These are phyloP conservation scores for Vitis amurensis DNA, from an alignment of 164 flowering plant species.

Conservation along the genomic window DNA sequence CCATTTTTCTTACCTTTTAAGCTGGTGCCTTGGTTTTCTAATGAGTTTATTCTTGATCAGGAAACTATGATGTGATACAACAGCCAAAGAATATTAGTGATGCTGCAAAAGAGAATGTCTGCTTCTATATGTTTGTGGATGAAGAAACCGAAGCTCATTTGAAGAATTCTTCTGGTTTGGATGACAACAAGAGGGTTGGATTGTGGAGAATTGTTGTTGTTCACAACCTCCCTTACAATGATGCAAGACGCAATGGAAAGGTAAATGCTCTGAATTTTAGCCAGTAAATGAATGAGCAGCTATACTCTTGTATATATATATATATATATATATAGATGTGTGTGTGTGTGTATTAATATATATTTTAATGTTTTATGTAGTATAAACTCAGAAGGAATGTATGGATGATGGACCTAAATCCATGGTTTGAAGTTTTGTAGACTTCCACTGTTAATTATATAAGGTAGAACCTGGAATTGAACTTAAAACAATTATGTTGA, in stretches of 20 bases:
- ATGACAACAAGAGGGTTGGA: constrained; percentile 18
- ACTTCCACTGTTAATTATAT: neutral
- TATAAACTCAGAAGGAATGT: neutral
- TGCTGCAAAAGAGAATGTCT: constrained; percentile 19
- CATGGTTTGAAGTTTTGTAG: neutral
- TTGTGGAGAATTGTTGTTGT: constrained; percentile 26
- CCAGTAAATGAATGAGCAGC: neutral
- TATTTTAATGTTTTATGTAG: neutral
- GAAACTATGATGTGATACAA: constrained; percentile 23
- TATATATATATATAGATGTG: neutral
- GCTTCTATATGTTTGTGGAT: constrained; percentile 30
- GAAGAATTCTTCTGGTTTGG: constrained; percentile 17
- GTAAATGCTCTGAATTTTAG: constrained; percentile 1
- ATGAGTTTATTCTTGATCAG: constrained; percentile 11
- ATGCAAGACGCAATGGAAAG: constrained; percentile 32
- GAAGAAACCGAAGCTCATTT: constrained; percentile 23
- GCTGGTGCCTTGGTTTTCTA: neutral
- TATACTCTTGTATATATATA: neutral
- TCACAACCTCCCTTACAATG: constrained; percentile 24
- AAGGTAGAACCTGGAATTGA: too few species aligned
- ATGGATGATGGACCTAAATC: neutral
- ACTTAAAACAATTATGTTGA: too few species aligned
- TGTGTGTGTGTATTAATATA: too few species aligned
- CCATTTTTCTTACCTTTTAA: neutral
- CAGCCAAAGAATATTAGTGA: constrained; percentile 27